Conservation (phyloP, 306 rosid species). For the Nissolia schottii region DNA sequence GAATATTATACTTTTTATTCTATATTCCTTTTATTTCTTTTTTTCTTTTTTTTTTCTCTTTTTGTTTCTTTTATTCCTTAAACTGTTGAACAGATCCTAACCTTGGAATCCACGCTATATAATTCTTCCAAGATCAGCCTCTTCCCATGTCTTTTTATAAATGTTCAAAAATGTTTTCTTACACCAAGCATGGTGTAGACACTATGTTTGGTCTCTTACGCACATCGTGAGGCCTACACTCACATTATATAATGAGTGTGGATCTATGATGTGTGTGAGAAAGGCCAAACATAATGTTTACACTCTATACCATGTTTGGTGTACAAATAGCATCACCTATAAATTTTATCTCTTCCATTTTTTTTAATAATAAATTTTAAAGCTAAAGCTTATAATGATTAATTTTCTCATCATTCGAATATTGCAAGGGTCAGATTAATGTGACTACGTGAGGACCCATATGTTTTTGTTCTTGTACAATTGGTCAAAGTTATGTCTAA, state of each 20-base stretch:
- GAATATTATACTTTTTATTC: slow-evolving; percentile 16
- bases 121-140: slow-evolving; percentile 27
- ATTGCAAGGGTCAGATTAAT: slow-evolving; percentile 45
- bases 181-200: no score
- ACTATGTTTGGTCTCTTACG: no score
- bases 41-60: not conserved
- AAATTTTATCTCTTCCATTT: slow-evolving; percentile 5
- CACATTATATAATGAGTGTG: no score
- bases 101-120: slow-evolving; percentile 46
- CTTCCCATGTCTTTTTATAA: not conserved
- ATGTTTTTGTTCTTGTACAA: slow-evolving; percentile 22
- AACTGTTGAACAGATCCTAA: slow-evolving; percentile 26
- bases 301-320: no score
- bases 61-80: slow-evolving; percentile 18
- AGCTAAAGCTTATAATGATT: slow-evolving; percentile 38
- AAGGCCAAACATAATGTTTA: no score
- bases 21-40: no score
- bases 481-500: slow-evolving; percentile 37
- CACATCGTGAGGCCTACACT: no score
- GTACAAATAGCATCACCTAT: no score
- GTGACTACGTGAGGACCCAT: slow-evolving; percentile 53
- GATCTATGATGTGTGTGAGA: no score
- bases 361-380: slow-evolving; percentile 24
- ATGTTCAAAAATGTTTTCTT: no score
- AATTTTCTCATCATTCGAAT: slow-evolving; percentile 31